A percentile compares a stretch with the other conserved stretches of the same genome.
Conservation (phyloP, 1,139 yeast species). For the Hyphopichia buzzinii region DNA sequence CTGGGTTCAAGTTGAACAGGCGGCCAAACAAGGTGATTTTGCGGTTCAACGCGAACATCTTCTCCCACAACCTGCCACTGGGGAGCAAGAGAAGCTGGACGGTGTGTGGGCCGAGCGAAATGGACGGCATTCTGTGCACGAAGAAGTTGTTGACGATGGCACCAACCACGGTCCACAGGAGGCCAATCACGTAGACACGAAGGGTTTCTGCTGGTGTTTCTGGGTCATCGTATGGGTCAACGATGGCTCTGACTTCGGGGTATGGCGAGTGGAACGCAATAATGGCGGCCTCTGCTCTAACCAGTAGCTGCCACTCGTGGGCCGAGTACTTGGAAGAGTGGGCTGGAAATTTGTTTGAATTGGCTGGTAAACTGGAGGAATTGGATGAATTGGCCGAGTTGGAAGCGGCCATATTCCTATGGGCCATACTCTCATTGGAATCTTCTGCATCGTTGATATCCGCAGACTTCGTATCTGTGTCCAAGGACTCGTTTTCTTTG, state of each 20-base stretch:
- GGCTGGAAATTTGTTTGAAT: too few species aligned
- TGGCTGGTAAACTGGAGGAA: too few species aligned
- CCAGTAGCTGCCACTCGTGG: conserved; percentile 36
- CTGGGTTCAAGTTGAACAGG: conserved; percentile 36
- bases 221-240: conserved; percentile 46
- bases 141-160: conserved; percentile 44
- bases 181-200: conserved; percentile 39
- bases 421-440: not conserved
- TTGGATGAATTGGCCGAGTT: too few species aligned
- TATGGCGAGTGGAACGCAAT: conserved; percentile 47
- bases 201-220: conserved; percentile 39
- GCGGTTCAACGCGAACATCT: conserved; percentile 24
- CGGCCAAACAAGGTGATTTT: conserved; percentile 20
- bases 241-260: conserved; percentile 45
- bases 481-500: not conserved
- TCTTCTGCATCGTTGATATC: not conserved
- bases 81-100: conserved; percentile 43
- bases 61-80: conserved; percentile 43
- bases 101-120: conserved; percentile 38
- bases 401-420: not conserved
- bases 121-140: conserved; percentile 43
- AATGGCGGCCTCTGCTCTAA: conserved; percentile 38
- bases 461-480: not conserved
- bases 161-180: conserved; percentile 44
- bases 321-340: conserved; percentile 26